Evolutionary conservation across 2,329 filamentous ascomycete species (phyloP).

Genomic region (Zasmidium angulare): DNA sequence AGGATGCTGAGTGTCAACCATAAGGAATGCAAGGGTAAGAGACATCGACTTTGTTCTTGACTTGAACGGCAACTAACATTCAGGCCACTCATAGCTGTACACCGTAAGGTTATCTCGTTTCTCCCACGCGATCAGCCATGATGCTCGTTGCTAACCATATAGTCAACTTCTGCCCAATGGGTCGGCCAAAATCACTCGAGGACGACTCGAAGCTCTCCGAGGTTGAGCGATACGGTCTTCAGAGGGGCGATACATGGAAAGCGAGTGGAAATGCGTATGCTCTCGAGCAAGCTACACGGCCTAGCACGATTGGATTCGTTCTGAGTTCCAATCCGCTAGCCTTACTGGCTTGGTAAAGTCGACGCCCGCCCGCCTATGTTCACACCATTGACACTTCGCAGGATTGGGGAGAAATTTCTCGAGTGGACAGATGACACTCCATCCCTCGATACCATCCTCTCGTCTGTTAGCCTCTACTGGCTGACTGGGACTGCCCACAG

Average conservation of each 20-base stretch:
- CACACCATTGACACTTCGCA: neutral
- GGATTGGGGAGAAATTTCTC: constrained; percentile 56
- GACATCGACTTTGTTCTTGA: no score
- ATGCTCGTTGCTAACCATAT: no score
- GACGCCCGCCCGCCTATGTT: neutral
- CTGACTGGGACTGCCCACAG: constrained; percentile 44
- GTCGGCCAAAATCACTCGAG: constrained; percentile 8
- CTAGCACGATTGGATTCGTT: constrained; percentile 56
- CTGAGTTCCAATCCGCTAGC: constrained; percentile 55
- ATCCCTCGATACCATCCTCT: constrained; percentile 45
- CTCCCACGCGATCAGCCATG: no score
- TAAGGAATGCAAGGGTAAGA: constrained; percentile 44
- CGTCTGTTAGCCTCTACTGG: constrained; percentile 56
- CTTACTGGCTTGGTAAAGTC: constrained; percentile 50
- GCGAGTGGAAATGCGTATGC: constrained; percentile 51
- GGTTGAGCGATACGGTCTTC: constrained; percentile 24
- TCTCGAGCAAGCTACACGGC: constrained; percentile 53
- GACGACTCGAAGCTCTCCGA: constrained; percentile 13
- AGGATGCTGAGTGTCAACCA: constrained; percentile 45
- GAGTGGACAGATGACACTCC: constrained; percentile 53
- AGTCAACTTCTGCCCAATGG: constrained; percentile 20
- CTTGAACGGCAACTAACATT: no score
- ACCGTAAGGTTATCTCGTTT: no score
- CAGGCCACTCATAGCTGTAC: constrained; percentile 34
- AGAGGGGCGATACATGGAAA: constrained; percentile 22